phyloP scores from a whole-genome alignment of 139 green algal species.

The Asterochloris sp. region DNA sequence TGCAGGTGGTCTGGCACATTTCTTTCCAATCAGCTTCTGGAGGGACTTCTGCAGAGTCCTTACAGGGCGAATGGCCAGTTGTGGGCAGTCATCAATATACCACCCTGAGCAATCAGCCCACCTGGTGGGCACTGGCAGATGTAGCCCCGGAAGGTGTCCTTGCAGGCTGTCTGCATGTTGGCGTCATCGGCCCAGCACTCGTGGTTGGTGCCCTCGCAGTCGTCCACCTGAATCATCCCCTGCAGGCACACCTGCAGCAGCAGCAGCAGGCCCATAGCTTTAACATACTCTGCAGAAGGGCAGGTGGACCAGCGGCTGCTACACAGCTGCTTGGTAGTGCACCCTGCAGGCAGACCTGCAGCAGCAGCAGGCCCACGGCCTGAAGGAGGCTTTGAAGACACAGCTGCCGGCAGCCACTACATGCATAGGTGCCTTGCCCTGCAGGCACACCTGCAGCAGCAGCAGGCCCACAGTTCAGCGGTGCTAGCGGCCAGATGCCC shows the following conservation, averaged over 20 bases:
- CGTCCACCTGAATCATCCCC: constrained; percentile 34
- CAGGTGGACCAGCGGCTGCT: background rate
- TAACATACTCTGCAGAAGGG: background rate
- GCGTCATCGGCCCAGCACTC: constrained; percentile 41
- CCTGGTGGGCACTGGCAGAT: constrained; percentile 52
- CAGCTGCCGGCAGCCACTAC: too few species aligned
- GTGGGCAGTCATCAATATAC: background rate
- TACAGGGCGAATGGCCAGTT: too few species aligned
- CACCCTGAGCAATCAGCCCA: background rate
- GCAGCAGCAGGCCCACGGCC: too few species aligned
- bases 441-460: constrained; percentile 39
- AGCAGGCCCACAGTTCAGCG: background rate
- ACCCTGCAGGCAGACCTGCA: too few species aligned
- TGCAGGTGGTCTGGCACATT: too few species aligned
- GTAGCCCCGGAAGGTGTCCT: constrained; percentile 73
- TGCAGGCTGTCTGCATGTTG: constrained; percentile 28
- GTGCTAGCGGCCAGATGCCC: too few species aligned
- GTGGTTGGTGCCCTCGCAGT: constrained; percentile 38
- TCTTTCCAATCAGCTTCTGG: too few species aligned
- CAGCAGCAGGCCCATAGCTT: background rate
- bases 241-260: constrained; percentile 39
- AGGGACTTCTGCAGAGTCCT: too few species aligned
- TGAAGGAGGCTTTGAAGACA: too few species aligned
- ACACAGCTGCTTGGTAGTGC: too few species aligned
- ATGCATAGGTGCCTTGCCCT: background rate